Conservation (phyloP, 306 rosid genomes). For the Quercus wislizeni region DNA sequence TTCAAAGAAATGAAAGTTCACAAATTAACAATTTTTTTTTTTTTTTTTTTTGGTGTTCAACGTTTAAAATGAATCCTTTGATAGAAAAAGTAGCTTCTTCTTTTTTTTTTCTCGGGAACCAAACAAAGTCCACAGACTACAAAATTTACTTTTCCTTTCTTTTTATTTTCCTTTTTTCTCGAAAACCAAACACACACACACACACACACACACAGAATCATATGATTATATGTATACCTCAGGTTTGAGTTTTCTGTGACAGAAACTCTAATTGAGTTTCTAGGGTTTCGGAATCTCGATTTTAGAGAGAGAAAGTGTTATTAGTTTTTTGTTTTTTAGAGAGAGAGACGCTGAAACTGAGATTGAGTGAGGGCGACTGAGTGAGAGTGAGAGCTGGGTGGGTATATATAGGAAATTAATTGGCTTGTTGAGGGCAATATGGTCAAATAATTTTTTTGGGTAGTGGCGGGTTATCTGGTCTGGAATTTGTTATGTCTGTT, state of each 20-base stretch:
- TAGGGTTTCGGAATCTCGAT: conserved; percentile 42
- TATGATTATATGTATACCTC: background rate
- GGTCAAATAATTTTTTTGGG: background rate
- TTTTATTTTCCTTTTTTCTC: background rate
- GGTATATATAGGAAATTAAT: background rate
- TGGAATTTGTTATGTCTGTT: background rate
- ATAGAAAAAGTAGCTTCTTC: background rate
- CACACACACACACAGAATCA: background rate
- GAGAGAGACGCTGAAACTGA: conserved; percentile 11
- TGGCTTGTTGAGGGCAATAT: background rate
- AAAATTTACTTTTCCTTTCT: background rate
- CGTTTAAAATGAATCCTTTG: background rate
- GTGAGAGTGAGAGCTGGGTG: background rate
- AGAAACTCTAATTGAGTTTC: background rate
- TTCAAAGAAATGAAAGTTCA: background rate
- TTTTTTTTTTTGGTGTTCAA: background rate
- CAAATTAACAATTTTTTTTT: background rate
- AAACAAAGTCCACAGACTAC: background rate
- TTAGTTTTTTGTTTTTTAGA: background rate
- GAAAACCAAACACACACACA: conserved; percentile 5
- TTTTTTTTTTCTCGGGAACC: background rate
- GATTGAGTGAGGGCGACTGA: conserved; percentile 6
- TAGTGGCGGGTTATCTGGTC: background rate
- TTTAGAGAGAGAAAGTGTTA: conserved; percentile 15
- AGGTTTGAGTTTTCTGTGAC: background rate